A percentile compares a stretch with the other conserved stretches of the same genome.
phyloP scores from a whole-genome alignment of 2,329 filamentous ascomycete genomes.

The Paradendryphiella salina region DNA sequence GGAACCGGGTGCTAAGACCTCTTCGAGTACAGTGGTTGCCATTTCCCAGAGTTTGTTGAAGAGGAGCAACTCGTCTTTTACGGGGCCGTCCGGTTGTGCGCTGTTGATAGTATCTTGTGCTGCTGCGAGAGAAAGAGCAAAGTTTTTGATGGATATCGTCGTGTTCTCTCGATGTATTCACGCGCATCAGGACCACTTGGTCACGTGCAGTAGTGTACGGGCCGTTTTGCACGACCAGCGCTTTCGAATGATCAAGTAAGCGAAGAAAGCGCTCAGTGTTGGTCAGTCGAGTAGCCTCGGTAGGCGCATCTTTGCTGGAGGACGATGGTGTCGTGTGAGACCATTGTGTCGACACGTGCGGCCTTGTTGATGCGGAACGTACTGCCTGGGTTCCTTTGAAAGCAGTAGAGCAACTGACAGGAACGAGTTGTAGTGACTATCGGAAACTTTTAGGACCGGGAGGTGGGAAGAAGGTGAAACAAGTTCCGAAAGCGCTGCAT shows the following conservation, averaged over 20 bases:
- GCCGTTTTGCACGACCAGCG: conserved; percentile 10
- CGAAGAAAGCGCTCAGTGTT: conserved; percentile 14
- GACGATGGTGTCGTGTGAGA: neutral
- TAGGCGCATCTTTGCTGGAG: neutral
- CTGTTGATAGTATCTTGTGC: conserved; percentile 24
- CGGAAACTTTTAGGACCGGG: neutral
- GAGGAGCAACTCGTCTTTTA: conserved; percentile 19
- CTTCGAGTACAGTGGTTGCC: conserved; percentile 16
- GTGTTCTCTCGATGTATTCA: neutral
- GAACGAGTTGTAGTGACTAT: no score
- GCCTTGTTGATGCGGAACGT: neutral
- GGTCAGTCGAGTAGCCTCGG: neutral
- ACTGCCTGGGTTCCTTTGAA: neutral
- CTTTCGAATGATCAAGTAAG: conserved; percentile 13
- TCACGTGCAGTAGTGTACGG: conserved; percentile 13
- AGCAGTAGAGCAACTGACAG: no score
- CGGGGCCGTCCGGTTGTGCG: conserved; percentile 13
- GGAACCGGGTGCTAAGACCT: conserved; percentile 9
- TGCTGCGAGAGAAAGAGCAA: conserved; percentile 23
- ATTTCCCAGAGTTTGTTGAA: conserved; percentile 21
- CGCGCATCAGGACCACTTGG: conserved; percentile 16
- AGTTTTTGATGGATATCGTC: neutral
- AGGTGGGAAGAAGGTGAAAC: neutral
- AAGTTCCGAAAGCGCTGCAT: no score
- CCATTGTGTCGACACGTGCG: neutral